These are phyloP conservation scores for Backusella tarrabulga DNA, from an alignment of 192 early-diverging fungal species.

Conservation along the genomic window DNA sequence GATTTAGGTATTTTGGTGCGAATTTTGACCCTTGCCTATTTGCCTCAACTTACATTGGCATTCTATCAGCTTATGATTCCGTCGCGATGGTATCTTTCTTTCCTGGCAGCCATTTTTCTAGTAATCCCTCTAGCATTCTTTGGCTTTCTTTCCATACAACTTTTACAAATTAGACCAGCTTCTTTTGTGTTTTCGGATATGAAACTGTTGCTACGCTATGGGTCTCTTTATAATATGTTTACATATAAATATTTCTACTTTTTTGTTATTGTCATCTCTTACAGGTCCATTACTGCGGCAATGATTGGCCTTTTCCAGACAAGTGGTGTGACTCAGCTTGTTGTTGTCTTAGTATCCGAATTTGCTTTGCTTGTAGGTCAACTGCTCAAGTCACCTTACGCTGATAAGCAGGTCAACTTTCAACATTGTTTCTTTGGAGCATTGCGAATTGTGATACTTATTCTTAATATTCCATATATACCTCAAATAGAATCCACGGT, in stretches of 20 bases:
- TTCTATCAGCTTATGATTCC: slow-evolving; percentile 52
- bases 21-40: slow-evolving; percentile 36
- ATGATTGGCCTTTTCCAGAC: slow-evolving; percentile 41
- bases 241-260: slow-evolving; percentile 26
- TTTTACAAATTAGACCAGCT: slow-evolving; percentile 34
- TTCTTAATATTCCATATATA: slow-evolving; percentile 40
- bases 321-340: slow-evolving; percentile 44
- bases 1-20: slow-evolving; percentile 41
- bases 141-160: slow-evolving; percentile 35
- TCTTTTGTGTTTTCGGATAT: slow-evolving; percentile 39
- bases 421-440: slow-evolving; percentile 33
- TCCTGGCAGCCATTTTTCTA: slow-evolving; percentile 32
- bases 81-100: slow-evolving; percentile 27
- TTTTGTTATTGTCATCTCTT: slow-evolving; percentile 14
- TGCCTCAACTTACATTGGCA: slow-evolving; percentile 39
- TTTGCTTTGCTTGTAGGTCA: slow-evolving; percentile 38
- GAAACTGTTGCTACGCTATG: slow-evolving; percentile 39
- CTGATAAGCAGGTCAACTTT: slow-evolving; percentile 37
- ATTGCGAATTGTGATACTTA: slow-evolving; percentile 33
- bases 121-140: slow-evolving; percentile 31
- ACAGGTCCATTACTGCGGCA: slow-evolving; percentile 36
- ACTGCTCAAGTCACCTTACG: slow-evolving; percentile 42
- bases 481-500: slow-evolving; percentile 14
- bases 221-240: slow-evolving; percentile 48
- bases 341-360: slow-evolving; percentile 39